Evolutionary conservation across 805 yeast species (phyloP), one percentile per base, ranked within the genome.

Genomic region (Candida silvatica): DNA sequence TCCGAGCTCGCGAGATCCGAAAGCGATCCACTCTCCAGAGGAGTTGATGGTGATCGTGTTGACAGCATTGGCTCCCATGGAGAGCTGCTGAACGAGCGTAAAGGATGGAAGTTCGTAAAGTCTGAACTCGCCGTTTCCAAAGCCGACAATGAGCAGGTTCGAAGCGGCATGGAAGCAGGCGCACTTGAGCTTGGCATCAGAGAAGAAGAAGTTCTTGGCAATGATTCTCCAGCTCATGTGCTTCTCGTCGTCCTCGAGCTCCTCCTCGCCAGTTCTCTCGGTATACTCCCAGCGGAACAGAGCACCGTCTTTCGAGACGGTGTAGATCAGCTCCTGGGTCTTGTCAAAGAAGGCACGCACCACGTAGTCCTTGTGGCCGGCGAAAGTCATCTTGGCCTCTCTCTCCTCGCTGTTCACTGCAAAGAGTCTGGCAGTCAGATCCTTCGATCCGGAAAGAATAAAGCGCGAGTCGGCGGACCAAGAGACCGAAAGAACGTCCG

Each of bases 21-120:
- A 84, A 0, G 96, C 95, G 22, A 92, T 65, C 98, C 98, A 92
- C 57, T 92, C 98, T 23, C 98, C 98, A 5, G 88, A 66, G 2
- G 67, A 59, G 55, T 90, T 92, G 26, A 92, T 71, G 8, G 76
- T 59, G 3, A 92, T 90, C 3, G 87, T 78, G 51, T 83, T 86
- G 18, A 92, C 81, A 3, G 88, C 79, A 48, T 86, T 80, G 51
- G 85, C 94, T 3, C 97, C 95, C 80, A 92, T 85, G 19, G 88
- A 77, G 36, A 92, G 66, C 48, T 80, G 92, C 57, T 92, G 98
- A 16, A 92, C 65, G 56, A 84, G 55, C 23, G 74, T 74, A 58
- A 86, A 85, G 3, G 71, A 73, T 2, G 95, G 95, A 34, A 90
- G 55, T 52, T 92, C 98, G 50, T 87, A 88, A 12, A 92, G 62